A percentile compares a stretch with the other conserved stretches of the same genome.
Conservation (phyloP, 192 early-diverging fungal species). For the Haplosporangium gracile region DNA sequence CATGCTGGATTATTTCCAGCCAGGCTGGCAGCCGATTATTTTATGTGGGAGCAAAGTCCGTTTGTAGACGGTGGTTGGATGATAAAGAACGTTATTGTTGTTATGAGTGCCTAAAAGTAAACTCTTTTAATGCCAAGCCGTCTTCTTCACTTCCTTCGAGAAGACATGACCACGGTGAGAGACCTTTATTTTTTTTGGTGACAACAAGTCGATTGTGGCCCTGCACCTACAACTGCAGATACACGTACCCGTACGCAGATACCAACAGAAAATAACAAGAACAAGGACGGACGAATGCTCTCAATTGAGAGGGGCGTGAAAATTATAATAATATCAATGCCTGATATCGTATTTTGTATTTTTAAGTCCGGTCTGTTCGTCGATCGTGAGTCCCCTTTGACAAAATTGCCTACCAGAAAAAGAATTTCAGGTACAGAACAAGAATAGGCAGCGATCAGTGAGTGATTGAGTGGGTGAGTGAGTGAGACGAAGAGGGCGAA, state of each 20-base stretch:
- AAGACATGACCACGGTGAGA: not conserved
- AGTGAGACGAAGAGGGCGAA: not conserved
- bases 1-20: not conserved
- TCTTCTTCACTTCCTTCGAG: not conserved
- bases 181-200: not conserved
- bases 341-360: not conserved
- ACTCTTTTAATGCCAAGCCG: not conserved
- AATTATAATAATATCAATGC: not conserved
- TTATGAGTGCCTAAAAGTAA: not conserved
- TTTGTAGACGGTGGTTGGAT: not conserved
- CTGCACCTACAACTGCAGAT: no score
- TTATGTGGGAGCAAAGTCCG: not conserved
- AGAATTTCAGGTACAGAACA: not conserved
- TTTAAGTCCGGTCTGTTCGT: not conserved
- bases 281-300: not conserved
- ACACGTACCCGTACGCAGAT: not conserved
- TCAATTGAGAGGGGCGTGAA: conserved; percentile 6
- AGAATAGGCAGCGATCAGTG: not conserved
- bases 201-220: not conserved
- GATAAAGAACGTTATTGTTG: not conserved
- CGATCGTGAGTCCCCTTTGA: not conserved
- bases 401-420: not conserved
- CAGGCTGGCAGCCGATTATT: not conserved
- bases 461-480: not conserved
- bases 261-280: not conserved